These are phyloP conservation scores for Starmerella floricola DNA, from an alignment of 805 yeast species.

Conservation along the genomic window DNA sequence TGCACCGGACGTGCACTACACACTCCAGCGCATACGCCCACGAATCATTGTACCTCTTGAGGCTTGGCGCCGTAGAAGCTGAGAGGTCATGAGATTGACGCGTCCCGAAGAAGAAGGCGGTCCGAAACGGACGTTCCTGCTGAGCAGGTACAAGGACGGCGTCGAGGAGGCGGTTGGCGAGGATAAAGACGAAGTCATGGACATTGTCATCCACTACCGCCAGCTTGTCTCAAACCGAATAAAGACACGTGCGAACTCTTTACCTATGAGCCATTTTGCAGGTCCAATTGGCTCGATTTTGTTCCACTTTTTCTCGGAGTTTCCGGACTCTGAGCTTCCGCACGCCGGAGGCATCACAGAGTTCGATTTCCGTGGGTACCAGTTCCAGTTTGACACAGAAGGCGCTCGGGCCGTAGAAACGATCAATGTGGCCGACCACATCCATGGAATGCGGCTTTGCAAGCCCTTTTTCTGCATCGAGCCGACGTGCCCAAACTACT, in stretches of 20 bases:
- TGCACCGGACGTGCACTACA: too few species aligned
- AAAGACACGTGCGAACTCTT: constrained; percentile 1
- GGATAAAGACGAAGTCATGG: constrained; percentile 13
- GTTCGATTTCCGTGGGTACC: constrained; percentile 13
- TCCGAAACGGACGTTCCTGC: constrained; percentile 6
- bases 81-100: too few species aligned
- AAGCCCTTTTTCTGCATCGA: constrained; percentile 12
- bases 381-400: constrained; percentile 15
- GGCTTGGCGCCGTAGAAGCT: too few species aligned
- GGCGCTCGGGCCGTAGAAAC: constrained; percentile 15
- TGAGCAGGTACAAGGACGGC: constrained; percentile 12
- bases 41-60: too few species aligned
- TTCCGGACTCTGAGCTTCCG: constrained; percentile 17
- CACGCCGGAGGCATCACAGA: constrained; percentile 15
- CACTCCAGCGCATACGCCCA: too few species aligned
- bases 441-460: constrained; percentile 11
- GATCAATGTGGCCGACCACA: constrained; percentile 11
- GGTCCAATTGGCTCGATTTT: constrained; percentile 15
- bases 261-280: constrained; percentile 12
- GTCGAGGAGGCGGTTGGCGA: constrained; percentile 13
- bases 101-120: too few species aligned
- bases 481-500: constrained; percentile 14
- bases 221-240: constrained; percentile 6
- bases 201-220: constrained; percentile 12
- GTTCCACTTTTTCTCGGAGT: constrained; percentile 11